These are phyloP conservation scores for Ophiorrhiza pumila DNA, from an alignment of 257 asterid species.

Conservation along the genomic window DNA sequence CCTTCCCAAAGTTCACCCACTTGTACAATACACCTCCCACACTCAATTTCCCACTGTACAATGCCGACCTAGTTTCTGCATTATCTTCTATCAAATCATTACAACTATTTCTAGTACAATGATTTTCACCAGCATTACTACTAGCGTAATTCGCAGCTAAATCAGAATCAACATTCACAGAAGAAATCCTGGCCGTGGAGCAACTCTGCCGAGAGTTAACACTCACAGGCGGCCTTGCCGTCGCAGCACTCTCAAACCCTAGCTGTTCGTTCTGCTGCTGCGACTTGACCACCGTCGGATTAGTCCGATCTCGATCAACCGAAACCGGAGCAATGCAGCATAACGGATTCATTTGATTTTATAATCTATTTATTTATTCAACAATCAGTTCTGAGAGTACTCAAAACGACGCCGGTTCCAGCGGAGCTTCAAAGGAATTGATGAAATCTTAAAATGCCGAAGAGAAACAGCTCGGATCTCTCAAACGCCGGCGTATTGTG, in stretches of 20 bases:
- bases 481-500: conserved; percentile 10
- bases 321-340: conserved; percentile 99
- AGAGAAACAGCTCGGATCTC: conserved; percentile 20
- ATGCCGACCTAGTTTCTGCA: conserved; percentile 24
- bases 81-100: conserved; percentile 33
- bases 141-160: neutral
- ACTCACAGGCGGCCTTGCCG: conserved; percentile 43
- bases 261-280: conserved; percentile 45
- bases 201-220: conserved; percentile 65
- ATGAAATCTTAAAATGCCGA: conserved; percentile 20
- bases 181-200: conserved; percentile 41
- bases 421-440: neutral
- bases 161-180: conserved; percentile 38
- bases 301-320: conserved; percentile 70
- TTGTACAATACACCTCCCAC: conserved; percentile 77
- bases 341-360: conserved; percentile 93
- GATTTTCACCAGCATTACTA: neutral
- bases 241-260: conserved; percentile 33
- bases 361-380: too few relatives aligned
- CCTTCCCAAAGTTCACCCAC: conserved; percentile 98
- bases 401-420: too few relatives aligned
- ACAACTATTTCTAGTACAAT: neutral
- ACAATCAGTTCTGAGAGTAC: too few relatives aligned
- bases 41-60: conserved; percentile 30
- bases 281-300: conserved; percentile 55